phyloP scores from a whole-genome alignment of 129 eudicot species.

The Lactuca saligna region DNA sequence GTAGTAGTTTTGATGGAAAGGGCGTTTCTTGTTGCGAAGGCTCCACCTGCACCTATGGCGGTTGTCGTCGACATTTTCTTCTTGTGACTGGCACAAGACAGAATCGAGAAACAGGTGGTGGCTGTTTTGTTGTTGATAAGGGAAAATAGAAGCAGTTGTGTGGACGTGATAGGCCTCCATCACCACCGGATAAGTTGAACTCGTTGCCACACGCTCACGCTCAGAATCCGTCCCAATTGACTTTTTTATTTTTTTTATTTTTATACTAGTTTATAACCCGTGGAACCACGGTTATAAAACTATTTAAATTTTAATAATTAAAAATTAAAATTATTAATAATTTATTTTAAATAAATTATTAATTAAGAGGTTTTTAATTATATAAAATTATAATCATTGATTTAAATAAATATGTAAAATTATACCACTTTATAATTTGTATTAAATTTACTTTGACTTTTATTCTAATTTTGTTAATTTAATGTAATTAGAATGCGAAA shows the following conservation, averaged over 20 bases:
- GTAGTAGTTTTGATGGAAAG: neutral
- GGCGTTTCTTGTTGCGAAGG: conserved; percentile 23
- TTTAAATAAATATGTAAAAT: too few relatives aligned
- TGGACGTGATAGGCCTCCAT: conserved; percentile 27
- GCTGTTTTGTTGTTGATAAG: neutral
- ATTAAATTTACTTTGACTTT: too few relatives aligned
- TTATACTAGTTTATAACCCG: too few relatives aligned
- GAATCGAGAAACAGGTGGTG: neutral
- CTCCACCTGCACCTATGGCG: conserved; percentile 15
- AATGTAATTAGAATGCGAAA: too few relatives aligned
- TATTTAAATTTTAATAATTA: too few relatives aligned
- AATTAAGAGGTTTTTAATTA: too few relatives aligned
- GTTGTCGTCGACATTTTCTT: conserved; percentile 28
- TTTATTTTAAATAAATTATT: too few relatives aligned
- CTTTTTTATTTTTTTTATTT: neutral
- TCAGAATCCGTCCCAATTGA: conserved; percentile 2
- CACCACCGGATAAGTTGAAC: conserved; percentile 27
- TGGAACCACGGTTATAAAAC: too few relatives aligned
- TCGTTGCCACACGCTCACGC: conserved; percentile 35
- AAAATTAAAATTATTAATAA: too few relatives aligned
- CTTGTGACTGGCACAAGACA: conserved; percentile 22
- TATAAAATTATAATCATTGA: too few relatives aligned
- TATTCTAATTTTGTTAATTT: too few relatives aligned
- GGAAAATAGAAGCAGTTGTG: neutral
- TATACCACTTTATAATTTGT: too few relatives aligned